phyloP scores from a whole-genome alignment of 148 eudicot genomes.

The Rhododendron ovatum region DNA sequence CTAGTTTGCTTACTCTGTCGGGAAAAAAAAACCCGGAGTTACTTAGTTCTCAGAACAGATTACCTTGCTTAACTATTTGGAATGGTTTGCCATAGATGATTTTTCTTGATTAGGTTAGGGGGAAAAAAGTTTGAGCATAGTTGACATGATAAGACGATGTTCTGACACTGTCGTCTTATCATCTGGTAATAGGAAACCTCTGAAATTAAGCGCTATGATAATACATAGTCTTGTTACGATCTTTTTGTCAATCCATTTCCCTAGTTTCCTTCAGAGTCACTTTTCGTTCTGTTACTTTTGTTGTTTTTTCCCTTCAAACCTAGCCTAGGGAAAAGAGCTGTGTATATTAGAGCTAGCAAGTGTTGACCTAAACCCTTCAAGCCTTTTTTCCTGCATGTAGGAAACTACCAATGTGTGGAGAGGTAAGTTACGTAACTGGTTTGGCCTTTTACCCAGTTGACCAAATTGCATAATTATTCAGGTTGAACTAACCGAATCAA shows the following conservation, averaged over 20 bases:
- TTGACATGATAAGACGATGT: neutral
- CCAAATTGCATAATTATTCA: neutral
- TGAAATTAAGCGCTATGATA: neutral
- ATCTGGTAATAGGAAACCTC: neutral
- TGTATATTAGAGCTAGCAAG: neutral
- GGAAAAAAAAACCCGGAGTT: neutral
- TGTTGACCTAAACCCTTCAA: neutral
- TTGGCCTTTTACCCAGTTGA: neutral
- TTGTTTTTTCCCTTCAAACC: neutral
- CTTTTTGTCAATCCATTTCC: neutral
- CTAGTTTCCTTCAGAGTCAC: neutral
- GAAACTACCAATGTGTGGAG: neutral
- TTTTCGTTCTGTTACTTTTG: neutral
- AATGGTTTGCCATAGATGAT: neutral
- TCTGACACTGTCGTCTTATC: neutral
- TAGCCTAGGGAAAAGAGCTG: neutral
- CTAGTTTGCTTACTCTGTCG: neutral
- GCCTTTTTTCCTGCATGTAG: neutral
- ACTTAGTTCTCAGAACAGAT: neutral
- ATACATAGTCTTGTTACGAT: neutral
- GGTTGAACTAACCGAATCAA: neutral
- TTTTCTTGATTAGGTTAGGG: neutral
- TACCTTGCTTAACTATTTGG: neutral
- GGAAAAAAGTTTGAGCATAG: neutral
- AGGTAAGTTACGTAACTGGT: neutral